Conservation (phyloP, 805 yeast species). For the Grigorovia yakushimaensis region DNA sequence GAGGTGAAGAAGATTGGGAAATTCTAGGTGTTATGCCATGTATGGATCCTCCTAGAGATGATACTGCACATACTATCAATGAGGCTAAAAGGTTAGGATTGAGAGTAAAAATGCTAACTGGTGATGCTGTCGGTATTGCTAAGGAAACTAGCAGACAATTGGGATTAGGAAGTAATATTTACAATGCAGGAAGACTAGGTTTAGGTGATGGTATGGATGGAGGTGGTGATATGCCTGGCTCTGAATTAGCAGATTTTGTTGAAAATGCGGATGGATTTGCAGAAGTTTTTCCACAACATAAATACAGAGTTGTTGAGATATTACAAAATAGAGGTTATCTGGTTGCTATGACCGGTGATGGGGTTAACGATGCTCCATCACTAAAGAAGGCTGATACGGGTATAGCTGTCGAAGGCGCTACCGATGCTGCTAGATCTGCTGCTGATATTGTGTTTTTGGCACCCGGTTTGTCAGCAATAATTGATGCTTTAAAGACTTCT, state of each 20-base stretch:
- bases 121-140: conserved; percentile 99
- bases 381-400: conserved; percentile 93
- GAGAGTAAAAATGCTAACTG: conserved; percentile 95
- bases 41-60: conserved; percentile 98
- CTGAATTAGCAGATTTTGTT: conserved; percentile 93
- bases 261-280: conserved; percentile 98
- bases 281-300: conserved; percentile 97
- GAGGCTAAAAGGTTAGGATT: conserved; percentile 89
- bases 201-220: conserved; percentile 92
- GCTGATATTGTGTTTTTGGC: conserved; percentile 93
- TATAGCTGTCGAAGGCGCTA: conserved; percentile 97
- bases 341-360: conserved; percentile 99
- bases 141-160: conserved; percentile 96
- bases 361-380: conserved; percentile 97
- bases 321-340: conserved; percentile 92
- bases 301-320: conserved; percentile 90
- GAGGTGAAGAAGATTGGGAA: conserved; percentile 98
- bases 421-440: conserved; percentile 95
- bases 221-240: conserved; percentile 94
- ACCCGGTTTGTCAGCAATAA: conserved; percentile 91
- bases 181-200: conserved; percentile 95
- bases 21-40: conserved; percentile 97
- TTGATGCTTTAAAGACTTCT: conserved; percentile 89
- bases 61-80: conserved; percentile 86
- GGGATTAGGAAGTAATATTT: conserved; percentile 92